Percentiles rank a stretch among this genome's conserved stretches.
Conservation (phyloP, 2,329 filamentous ascomycete species). For the Colletotrichum sp. region DNA sequence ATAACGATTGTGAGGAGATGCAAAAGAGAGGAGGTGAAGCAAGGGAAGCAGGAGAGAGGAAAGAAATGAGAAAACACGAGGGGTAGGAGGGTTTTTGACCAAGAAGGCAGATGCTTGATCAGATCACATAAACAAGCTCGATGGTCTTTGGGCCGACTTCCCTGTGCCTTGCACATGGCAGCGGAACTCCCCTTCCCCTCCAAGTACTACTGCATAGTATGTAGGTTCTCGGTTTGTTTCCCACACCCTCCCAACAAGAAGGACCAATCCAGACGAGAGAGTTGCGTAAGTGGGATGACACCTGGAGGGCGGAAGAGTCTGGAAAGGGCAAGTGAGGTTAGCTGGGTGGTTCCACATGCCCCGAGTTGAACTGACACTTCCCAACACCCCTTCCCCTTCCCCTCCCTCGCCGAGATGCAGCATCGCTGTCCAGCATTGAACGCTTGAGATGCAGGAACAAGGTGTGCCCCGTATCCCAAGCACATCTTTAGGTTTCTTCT, state of each 20-base stretch:
- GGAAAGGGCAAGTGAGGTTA: background rate
- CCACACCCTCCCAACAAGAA: background rate
- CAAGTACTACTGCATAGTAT: no score
- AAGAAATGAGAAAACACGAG: background rate
- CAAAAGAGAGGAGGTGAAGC: background rate
- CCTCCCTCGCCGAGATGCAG: background rate
- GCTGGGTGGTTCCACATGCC: background rate
- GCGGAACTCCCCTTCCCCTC: background rate
- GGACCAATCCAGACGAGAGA: background rate
- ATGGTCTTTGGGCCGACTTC: background rate
- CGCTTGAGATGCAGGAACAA: constrained; percentile 1
- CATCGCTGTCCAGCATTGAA: background rate
- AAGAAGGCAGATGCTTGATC: background rate
- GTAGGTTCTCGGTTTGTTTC: background rate
- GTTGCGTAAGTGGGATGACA: background rate
- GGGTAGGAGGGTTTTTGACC: background rate
- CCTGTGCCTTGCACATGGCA: background rate
- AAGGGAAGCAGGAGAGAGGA: background rate
- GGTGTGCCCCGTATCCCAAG: background rate
- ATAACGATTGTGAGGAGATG: background rate
- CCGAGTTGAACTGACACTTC: background rate
- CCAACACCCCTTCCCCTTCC: background rate
- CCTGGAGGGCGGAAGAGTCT: background rate
- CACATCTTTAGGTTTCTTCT: background rate
- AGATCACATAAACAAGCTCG: constrained; percentile 2